Conservation (phyloP, 1,284 basidiomycete species). For the Rhodotorula sp. region DNA sequence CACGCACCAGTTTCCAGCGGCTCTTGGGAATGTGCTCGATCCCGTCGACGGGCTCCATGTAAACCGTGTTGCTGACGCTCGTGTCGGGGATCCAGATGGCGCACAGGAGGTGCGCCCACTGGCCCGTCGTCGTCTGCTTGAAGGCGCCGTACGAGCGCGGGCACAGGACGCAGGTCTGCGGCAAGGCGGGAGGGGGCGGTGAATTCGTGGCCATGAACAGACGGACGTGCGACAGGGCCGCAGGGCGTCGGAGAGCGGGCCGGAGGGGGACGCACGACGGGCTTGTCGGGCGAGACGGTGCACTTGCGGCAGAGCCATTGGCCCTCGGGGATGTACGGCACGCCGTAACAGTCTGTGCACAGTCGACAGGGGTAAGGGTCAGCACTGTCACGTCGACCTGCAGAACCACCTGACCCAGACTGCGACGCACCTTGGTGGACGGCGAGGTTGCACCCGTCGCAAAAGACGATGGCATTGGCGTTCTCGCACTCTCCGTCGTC, state of each 20-base stretch:
- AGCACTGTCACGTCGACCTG: neutral
- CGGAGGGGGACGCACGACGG: constrained; percentile 63
- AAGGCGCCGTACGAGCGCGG: constrained; percentile 97
- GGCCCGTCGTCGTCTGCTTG: constrained; percentile 90
- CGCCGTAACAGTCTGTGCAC: constrained; percentile 95
- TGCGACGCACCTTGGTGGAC: constrained; percentile 85
- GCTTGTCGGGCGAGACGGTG: constrained; percentile 93
- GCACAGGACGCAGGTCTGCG: constrained; percentile 85
- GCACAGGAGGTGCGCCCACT: constrained; percentile 96
- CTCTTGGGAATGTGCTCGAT: constrained; percentile 85
- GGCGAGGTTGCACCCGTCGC: constrained; percentile 97
- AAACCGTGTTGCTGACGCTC: constrained; percentile 87
- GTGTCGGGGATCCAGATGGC: constrained; percentile 98
- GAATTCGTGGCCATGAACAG: too few relatives aligned
- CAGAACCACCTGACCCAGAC: too few relatives aligned
- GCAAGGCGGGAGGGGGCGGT: neutral
- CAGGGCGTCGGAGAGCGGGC: neutral
- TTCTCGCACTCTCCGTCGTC: constrained; percentile 99
- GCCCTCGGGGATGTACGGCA: constrained; percentile 98
- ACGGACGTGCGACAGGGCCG: neutral
- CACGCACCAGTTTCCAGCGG: constrained; percentile 85
- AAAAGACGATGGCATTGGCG: constrained; percentile 98
- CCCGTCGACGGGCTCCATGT: constrained; percentile 97
- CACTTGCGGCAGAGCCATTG: constrained; percentile 99
- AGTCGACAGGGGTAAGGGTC: neutral